Evolutionary conservation across 2,329 filamentous ascomycete species (phyloP).

Genomic region (Akanthomyces lecanii): DNA sequence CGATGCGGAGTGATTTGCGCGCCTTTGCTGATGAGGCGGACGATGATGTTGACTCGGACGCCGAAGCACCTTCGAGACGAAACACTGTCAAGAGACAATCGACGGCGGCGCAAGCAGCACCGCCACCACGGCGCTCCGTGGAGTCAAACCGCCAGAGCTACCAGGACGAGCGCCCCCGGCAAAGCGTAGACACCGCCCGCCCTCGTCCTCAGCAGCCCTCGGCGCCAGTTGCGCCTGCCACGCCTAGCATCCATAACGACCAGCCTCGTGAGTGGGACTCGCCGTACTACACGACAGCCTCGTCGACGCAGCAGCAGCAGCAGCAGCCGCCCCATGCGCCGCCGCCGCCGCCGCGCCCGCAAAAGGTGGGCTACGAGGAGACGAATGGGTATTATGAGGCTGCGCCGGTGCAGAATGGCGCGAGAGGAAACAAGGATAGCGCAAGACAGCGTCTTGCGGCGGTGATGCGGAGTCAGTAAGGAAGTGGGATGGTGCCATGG

Average conservation of each 20-base stretch:
- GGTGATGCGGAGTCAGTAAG: constrained; percentile 11
- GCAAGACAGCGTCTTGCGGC: constrained; percentile 15
- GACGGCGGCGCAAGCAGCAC: constrained; percentile 14
- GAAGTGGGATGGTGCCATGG: no score
- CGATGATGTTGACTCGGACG: constrained; percentile 29
- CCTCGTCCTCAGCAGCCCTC: constrained; percentile 19
- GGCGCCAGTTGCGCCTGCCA: constrained; percentile 10
- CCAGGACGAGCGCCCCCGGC: constrained; percentile 23
- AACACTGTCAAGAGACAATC: constrained; percentile 16
- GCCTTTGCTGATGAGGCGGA: constrained; percentile 35
- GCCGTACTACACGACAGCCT: constrained; percentile 25
- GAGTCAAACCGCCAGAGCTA: constrained; percentile 23
- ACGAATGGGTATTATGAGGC: constrained; percentile 31
- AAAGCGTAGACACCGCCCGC: background rate
- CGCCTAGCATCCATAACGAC: constrained; percentile 2
- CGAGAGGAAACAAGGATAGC: constrained; percentile 5
- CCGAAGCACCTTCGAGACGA: constrained; percentile 25
- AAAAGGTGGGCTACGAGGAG: constrained; percentile 35
- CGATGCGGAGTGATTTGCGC: constrained; percentile 49
- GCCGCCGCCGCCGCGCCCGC: constrained; percentile 35
- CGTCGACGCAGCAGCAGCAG: constrained; percentile 5
- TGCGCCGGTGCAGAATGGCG: constrained; percentile 21
- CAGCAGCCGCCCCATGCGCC: constrained; percentile 25
- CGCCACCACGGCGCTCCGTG: background rate
- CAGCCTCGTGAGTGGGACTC: constrained; percentile 27